phyloP scores from a whole-genome alignment of 83 land plant genomes.

The Isoetes engelmannii region DNA sequence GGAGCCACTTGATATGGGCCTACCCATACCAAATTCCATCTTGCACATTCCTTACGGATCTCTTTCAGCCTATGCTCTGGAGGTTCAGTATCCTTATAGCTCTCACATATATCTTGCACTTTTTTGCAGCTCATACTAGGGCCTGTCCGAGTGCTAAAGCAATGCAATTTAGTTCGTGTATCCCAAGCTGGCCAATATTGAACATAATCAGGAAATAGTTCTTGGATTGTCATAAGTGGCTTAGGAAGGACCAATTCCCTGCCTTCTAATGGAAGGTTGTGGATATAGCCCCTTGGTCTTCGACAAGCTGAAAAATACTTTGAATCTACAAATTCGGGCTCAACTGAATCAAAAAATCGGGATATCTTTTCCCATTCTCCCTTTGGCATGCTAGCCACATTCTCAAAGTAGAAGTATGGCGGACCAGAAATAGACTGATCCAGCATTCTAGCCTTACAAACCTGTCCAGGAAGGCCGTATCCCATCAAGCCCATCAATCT shows the following conservation, averaged over 20 bases:
- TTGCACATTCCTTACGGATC: no score
- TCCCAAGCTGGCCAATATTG: constrained; percentile 18
- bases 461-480: constrained; percentile 15
- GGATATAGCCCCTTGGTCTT: constrained; percentile 19
- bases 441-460: not conserved
- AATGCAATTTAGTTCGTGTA: constrained; percentile 10
- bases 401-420: constrained; percentile 23
- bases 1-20: no score
- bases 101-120: no score
- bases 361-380: constrained; percentile 10
- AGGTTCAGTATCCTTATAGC: no score
- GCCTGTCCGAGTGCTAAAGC: not conserved
- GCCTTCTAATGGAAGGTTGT: constrained; percentile 16
- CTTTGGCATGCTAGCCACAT: constrained; percentile 17
- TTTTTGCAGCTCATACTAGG: no score
- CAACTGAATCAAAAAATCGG: not conserved
- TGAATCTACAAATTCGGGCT: constrained; percentile 17
- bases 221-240: constrained; percentile 14
- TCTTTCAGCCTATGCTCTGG: no score
- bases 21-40: no score
- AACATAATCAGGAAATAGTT: constrained; percentile 10
- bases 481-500: not conserved
- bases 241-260: constrained; percentile 6
- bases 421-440: constrained; percentile 2
- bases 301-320: constrained; percentile 14